A percentile compares a stretch with the other conserved stretches of the same genome.
phyloP scores from a whole-genome alignment of 2,329 filamentous ascomycete species.

The Phyllosticta citrichinensis region DNA sequence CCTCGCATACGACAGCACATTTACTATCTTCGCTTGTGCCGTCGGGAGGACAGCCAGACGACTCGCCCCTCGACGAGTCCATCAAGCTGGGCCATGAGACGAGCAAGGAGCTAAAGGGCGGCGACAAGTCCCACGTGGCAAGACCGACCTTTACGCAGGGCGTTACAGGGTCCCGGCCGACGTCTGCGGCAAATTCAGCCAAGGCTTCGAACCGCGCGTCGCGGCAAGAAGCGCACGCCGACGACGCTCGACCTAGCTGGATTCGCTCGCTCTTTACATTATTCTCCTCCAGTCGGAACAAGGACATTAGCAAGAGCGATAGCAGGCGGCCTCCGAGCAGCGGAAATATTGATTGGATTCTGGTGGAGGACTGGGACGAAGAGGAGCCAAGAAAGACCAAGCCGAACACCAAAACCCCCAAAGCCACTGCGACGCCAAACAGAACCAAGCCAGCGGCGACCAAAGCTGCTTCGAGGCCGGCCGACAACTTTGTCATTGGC shows the following conservation, averaged over 20 bases:
- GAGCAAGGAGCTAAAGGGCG: slow-evolving; percentile 19
- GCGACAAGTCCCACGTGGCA: slow-evolving; percentile 8
- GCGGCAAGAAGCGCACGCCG: neutral
- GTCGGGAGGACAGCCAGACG: slow-evolving; percentile 50
- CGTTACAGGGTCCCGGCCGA: neutral
- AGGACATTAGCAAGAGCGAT: slow-evolving; percentile 28
- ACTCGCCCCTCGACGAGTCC: slow-evolving; percentile 50
- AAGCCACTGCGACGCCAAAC: slow-evolving; percentile 13
- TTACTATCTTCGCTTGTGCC: slow-evolving; percentile 81
- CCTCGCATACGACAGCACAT: slow-evolving; percentile 87
- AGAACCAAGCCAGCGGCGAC: slow-evolving; percentile 16
- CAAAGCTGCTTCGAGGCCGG: slow-evolving; percentile 4
- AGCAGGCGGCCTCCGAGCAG: slow-evolving; percentile 60
- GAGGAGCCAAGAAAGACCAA: slow-evolving; percentile 22
- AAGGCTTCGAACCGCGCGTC: slow-evolving; percentile 15
- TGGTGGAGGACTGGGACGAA: slow-evolving; percentile 56
- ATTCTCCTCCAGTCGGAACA: slow-evolving; percentile 30
- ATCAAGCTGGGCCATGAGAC: slow-evolving; percentile 13
- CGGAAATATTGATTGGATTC: slow-evolving; percentile 64
- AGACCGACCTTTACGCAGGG: slow-evolving; percentile 15
- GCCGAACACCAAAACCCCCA: slow-evolving; percentile 2
- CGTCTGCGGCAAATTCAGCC: slow-evolving; percentile 18
- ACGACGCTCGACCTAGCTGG: slow-evolving; percentile 26
- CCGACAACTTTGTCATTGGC: slow-evolving; percentile 67
- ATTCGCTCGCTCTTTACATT: slow-evolving; percentile 36